These are phyloP conservation scores for Rhizophora apiculata DNA, from an alignment of 345 rosid species.

Conservation along the genomic window DNA sequence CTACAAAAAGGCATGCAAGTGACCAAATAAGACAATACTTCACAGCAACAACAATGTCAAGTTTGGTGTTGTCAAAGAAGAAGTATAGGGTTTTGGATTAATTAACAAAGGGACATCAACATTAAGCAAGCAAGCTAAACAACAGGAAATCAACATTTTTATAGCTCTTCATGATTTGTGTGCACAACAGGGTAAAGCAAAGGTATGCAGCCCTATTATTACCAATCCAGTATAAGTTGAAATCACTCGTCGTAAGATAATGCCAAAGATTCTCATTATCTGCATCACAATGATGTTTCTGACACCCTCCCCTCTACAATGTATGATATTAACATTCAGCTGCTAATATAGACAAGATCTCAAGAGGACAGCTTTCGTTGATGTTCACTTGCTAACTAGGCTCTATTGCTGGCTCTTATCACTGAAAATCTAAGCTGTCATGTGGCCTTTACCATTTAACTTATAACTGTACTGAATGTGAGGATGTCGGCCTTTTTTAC, in stretches of 20 bases:
- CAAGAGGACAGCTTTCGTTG: not conserved
- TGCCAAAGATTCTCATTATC: slow-evolving; percentile 8
- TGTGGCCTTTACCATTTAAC: slow-evolving; percentile 1
- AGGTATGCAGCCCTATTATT: not conserved
- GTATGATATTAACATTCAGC: not conserved
- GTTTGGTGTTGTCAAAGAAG: too few relatives aligned
- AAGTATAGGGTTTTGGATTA: too few relatives aligned
- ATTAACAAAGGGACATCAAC: too few relatives aligned
- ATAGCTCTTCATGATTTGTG: too few relatives aligned
- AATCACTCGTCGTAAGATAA: not conserved
- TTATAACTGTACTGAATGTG: not conserved
- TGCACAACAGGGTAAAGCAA: not conserved
- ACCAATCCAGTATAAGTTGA: not conserved
- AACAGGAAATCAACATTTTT: too few relatives aligned
- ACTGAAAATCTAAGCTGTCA: not conserved
- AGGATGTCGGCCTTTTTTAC: slow-evolving; percentile 26
- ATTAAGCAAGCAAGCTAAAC: too few relatives aligned
- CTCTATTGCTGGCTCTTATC: not conserved
- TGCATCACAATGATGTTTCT: slow-evolving; percentile 17
- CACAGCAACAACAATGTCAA: too few relatives aligned
- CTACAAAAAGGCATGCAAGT: slow-evolving; percentile 20
- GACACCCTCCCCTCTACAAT: slow-evolving; percentile 14
- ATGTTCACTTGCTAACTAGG: slow-evolving; percentile 9
- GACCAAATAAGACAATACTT: too few relatives aligned
- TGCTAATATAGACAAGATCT: not conserved